These are phyloP conservation scores for Anastatica hierochuntica DNA, from an alignment of 345 rosid genomes.

Conservation along the genomic window DNA sequence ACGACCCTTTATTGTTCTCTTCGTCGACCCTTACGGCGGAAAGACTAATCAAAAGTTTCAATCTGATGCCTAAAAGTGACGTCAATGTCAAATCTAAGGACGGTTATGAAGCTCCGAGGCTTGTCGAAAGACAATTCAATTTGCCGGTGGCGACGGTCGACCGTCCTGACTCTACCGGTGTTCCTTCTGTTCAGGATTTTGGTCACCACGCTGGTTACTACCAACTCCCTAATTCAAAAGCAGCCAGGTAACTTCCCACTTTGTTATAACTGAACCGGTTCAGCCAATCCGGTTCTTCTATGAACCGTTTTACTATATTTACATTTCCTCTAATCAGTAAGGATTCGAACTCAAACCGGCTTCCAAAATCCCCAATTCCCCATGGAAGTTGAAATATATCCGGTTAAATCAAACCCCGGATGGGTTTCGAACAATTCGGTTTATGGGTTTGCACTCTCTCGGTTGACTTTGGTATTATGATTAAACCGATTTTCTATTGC, in stretches of 20 bases:
- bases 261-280: neutral
- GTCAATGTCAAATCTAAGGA: constrained; percentile 21
- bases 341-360: too few relatives aligned
- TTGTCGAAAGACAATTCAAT: constrained; percentile 42
- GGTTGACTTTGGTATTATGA: neutral
- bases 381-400: too few relatives aligned
- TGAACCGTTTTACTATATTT: too few relatives aligned
- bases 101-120: constrained; percentile 7
- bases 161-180: constrained; percentile 23
- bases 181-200: constrained; percentile 51
- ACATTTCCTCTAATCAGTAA: too few relatives aligned
- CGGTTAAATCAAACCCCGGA: too few relatives aligned
- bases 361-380: too few relatives aligned
- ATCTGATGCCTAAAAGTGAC: constrained; percentile 36
- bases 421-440: too few relatives aligned
- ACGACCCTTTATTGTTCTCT: constrained; percentile 16
- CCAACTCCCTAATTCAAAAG: constrained; percentile 56
- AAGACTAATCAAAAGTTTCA: constrained; percentile 43
- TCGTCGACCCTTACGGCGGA: constrained; percentile 33
- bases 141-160: constrained; percentile 23
- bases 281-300: neutral
- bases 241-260: constrained; percentile 49
- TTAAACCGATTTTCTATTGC: constrained; percentile 5
- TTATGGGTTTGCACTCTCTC: too few relatives aligned
- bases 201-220: constrained; percentile 88